Evolutionary conservation across 1,284 basidiomycete species (phyloP).

Genomic region (Fomitopsis betulina): DNA sequence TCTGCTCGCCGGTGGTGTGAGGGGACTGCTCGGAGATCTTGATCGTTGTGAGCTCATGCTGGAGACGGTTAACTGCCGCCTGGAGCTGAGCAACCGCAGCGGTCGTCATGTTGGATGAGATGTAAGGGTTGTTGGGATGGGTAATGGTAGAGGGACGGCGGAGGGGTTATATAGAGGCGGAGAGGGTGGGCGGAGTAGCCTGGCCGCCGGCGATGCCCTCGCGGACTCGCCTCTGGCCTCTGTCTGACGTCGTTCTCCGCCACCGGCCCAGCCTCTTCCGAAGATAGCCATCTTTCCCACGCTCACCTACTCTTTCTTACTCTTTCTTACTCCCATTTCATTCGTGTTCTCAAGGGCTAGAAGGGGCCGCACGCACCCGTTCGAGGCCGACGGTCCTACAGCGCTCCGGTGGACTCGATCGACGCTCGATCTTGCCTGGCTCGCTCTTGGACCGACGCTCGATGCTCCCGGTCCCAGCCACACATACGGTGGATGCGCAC

Average conservation of each 20-base stretch:
- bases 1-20: constrained; percentile 37
- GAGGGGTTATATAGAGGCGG: not conserved
- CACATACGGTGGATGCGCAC: not conserved
- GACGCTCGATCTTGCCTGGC: not conserved
- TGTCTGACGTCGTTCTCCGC: not conserved
- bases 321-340: not conserved
- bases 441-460: not conserved
- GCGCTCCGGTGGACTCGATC: not conserved
- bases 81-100: constrained; percentile 35
- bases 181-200: not conserved
- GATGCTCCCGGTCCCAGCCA: not conserved
- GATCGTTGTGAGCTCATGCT: constrained; percentile 44
- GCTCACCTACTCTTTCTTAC: not conserved
- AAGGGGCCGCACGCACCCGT: not conserved
- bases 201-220: not conserved
- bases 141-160: not conserved
- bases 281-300: not conserved
- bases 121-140: not conserved
- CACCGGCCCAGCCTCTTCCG: not conserved
- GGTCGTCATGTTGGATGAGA: constrained; percentile 11
- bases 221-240: too few species aligned
- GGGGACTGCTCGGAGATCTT: constrained; percentile 23
- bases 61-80: constrained; percentile 50
- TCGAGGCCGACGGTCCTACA: not conserved
- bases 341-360: not conserved